phyloP scores from a whole-genome alignment of 139 green algal genomes.

The Astrephomene gubernaculifera region DNA sequence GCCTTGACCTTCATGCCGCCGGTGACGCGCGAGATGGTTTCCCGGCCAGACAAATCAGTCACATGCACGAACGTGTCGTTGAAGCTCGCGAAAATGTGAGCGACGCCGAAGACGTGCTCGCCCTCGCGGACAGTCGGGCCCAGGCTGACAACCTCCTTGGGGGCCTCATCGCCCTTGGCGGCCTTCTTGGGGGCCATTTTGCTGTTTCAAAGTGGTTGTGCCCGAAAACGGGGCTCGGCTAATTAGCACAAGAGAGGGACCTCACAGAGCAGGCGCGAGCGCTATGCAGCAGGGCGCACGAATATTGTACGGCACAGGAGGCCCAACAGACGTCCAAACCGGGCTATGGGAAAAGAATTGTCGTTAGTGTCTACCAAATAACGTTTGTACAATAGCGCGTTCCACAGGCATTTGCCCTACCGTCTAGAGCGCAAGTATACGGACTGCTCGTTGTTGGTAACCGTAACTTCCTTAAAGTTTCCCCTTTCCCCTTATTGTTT shows the following conservation, averaged over 20 bases:
- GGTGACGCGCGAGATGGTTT: conserved; percentile 97
- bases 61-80: conserved; percentile 99
- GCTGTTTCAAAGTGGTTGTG: conserved; percentile 27
- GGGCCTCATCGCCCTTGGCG: conserved; percentile 22
- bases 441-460: too few species aligned
- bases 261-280: background rate
- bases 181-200: conserved; percentile 71
- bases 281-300: background rate
- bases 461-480: too few species aligned
- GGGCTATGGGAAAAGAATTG: too few species aligned
- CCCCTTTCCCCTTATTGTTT: too few species aligned
- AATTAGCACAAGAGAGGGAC: conserved; percentile 27
- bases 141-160: conserved; percentile 81
- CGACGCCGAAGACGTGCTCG: conserved; percentile 98
- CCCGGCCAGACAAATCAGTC: conserved; percentile 98
- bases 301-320: background rate
- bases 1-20: conserved; percentile 99
- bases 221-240: conserved; percentile 22
- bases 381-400: too few species aligned
- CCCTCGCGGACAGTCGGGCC: conserved; percentile 90
- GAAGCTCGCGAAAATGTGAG: conserved; percentile 99
- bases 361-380: too few species aligned
- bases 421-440: too few species aligned
- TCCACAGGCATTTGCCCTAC: too few species aligned
- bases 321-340: background rate